phyloP scores from a whole-genome alignment of 2,329 filamentous ascomycete genomes.

The Lasiodiplodia sp. region DNA sequence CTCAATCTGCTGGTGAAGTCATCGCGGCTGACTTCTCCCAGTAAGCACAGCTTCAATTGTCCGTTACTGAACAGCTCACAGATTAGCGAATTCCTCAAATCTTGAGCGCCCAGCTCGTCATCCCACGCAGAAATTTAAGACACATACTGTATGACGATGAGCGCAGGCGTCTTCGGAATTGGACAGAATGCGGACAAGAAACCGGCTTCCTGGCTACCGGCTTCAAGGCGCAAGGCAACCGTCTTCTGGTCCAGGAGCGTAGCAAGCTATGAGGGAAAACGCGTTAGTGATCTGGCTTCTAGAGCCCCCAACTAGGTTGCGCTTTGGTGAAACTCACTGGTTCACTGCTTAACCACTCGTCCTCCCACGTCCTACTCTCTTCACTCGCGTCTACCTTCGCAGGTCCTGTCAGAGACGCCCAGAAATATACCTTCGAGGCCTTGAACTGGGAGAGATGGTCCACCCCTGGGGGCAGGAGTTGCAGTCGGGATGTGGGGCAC shows the following conservation, averaged over 20 bases:
- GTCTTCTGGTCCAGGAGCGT: conserved; percentile 67
- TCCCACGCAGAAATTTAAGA: neutral
- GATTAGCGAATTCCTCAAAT: conserved; percentile 31
- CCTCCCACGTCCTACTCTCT: conserved; percentile 76
- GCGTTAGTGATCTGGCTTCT: no score
- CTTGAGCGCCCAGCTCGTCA: neutral
- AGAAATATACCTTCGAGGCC: neutral
- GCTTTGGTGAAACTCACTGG: conserved; percentile 39
- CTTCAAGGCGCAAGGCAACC: conserved; percentile 72
- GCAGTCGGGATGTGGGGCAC: conserved; percentile 8
- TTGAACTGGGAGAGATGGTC: neutral
- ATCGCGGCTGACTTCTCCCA: conserved; percentile 67
- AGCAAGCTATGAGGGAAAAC: conserved; percentile 42
- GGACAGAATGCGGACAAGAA: conserved; percentile 86
- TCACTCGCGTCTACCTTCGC: conserved; percentile 67
- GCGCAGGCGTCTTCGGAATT: conserved; percentile 76
- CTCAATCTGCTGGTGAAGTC: conserved; percentile 69
- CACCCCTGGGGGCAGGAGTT: neutral
- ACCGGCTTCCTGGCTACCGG: conserved; percentile 79
- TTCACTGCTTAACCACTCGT: conserved; percentile 64
- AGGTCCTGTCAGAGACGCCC: conserved; percentile 6
- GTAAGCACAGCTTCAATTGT: conserved; percentile 78
- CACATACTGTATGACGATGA: conserved; percentile 76
- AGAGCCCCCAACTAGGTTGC: neutral
- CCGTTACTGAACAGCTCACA: conserved; percentile 64